phyloP scores from a whole-genome alignment of 2,329 filamentous ascomycete species.

The Furcasterigmium furcatum region DNA sequence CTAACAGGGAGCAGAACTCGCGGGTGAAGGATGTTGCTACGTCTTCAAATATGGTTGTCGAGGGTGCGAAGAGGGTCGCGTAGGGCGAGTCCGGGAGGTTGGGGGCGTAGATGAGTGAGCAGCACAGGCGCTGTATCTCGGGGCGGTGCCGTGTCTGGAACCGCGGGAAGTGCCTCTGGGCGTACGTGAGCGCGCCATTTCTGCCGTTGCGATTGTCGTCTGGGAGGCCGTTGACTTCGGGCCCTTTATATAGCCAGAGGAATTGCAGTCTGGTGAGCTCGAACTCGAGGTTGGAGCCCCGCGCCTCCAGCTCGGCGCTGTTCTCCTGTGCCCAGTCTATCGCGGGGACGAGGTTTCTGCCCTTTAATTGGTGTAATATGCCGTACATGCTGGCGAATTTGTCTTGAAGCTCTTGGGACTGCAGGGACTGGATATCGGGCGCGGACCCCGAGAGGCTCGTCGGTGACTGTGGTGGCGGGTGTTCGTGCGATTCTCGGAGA shows the following conservation, averaged over 20 bases:
- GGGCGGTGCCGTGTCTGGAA: conserved; percentile 73
- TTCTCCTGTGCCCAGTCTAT: conserved; percentile 83
- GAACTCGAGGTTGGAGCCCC: conserved; percentile 92
- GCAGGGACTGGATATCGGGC: conserved; percentile 52
- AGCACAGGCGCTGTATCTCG: conserved; percentile 79
- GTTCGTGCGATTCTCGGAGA: conserved; percentile 62
- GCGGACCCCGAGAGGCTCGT: conserved; percentile 9
- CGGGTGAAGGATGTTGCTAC: conserved; percentile 84
- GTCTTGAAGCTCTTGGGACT: conserved; percentile 67
- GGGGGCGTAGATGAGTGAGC: conserved; percentile 74
- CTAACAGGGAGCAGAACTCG: conserved; percentile 91
- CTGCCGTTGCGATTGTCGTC: conserved; percentile 53
- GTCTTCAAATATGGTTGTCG: conserved; percentile 70
- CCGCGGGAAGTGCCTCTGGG: conserved; percentile 65
- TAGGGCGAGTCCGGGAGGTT: conserved; percentile 81
- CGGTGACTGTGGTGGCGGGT: conserved; percentile 18
- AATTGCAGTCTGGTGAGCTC: conserved; percentile 89
- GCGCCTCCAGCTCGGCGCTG: conserved; percentile 66
- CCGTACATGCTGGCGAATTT: conserved; percentile 89
- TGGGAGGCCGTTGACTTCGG: conserved; percentile 49
- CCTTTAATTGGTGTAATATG: conserved; percentile 76
- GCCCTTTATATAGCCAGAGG: conserved; percentile 78
- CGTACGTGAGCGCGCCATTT: conserved; percentile 70
- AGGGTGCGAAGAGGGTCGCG: conserved; percentile 69
- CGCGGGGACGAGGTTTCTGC: conserved; percentile 73